Conservation (phyloP, 1,139 yeast genomes). For the Wickerhamiella pararugosa region DNA sequence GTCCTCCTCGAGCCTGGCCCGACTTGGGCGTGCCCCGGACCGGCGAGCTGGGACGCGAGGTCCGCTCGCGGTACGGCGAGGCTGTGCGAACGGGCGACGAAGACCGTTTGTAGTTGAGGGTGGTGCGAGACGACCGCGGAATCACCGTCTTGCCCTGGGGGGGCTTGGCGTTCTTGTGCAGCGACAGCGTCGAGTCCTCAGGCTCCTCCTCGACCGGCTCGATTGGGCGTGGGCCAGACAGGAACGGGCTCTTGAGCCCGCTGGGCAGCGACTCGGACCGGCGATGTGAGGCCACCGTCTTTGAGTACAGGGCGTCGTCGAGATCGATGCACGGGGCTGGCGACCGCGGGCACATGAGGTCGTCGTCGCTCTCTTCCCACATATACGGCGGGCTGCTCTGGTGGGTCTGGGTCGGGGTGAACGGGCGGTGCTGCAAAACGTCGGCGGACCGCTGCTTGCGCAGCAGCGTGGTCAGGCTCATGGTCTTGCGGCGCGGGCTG, state of each 20-base stretch:
- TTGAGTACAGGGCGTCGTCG: slow-evolving; percentile 22
- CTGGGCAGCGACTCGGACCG: slow-evolving; percentile 21
- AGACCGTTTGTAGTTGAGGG: not conserved
- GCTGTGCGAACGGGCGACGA: not conserved
- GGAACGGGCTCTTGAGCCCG: slow-evolving; percentile 14
- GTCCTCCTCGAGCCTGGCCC: not conserved
- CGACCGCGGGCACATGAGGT: not conserved
- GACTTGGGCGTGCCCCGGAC: no score
- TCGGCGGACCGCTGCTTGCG: no score
- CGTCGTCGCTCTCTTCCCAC: not conserved
- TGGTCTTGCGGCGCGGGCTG: slow-evolving; percentile 13
- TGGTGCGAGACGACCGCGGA: no score
- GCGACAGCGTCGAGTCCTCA: slow-evolving; percentile 9
- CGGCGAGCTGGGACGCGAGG: no score
- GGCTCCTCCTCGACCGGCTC: slow-evolving; percentile 23
- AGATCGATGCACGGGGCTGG: slow-evolving; percentile 18
- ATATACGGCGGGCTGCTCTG: no score
- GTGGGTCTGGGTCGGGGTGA: no score
- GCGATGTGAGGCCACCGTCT: slow-evolving; percentile 16
- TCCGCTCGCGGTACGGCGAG: no score
- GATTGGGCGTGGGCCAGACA: slow-evolving; percentile 17
- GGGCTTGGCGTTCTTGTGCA: not conserved
- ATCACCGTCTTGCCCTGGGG: no score
- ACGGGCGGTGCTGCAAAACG: no score
- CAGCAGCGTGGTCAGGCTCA: slow-evolving; percentile 1